phyloP scores from a whole-genome alignment of 2,329 filamentous ascomycete genomes.

The Diaporthe ampelina region DNA sequence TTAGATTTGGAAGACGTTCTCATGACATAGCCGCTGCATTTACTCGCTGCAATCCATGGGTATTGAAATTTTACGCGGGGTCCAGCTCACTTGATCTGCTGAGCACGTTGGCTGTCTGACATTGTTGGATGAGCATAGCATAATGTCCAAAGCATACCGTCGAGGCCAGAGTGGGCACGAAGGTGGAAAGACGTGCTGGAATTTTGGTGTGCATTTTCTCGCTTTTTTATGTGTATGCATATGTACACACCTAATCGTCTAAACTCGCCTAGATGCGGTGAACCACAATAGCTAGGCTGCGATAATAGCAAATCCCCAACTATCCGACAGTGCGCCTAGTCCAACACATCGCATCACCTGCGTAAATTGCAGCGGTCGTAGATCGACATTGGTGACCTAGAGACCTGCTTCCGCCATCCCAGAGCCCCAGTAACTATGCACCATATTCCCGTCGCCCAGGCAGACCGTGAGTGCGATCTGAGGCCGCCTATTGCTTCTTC shows the following conservation, averaged over 20 bases:
- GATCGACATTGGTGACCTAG: not conserved
- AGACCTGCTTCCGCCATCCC: not conserved
- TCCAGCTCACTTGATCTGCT: too few relatives aligned
- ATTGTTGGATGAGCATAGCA: too few relatives aligned
- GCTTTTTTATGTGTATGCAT: not conserved
- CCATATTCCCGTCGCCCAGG: too few relatives aligned
- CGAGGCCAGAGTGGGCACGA: not conserved
- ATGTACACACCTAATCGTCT: constrained; percentile 18
- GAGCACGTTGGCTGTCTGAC: not conserved
- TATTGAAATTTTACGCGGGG: not conserved
- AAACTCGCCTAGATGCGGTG: not conserved
- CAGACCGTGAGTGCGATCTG: not conserved
- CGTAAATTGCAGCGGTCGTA: not conserved
- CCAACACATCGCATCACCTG: constrained; percentile 6
- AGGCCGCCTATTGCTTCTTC: constrained; percentile 44
- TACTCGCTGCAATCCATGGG: too few relatives aligned
- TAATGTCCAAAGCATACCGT: not conserved
- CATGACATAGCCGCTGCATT: too few relatives aligned
- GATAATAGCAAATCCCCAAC: not conserved
- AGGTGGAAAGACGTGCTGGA: not conserved
- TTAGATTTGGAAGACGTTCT: too few relatives aligned
- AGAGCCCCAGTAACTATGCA: not conserved
- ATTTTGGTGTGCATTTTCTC: not conserved
- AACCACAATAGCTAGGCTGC: not conserved
- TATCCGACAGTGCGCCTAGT: not conserved